These are phyloP conservation scores for Drosera capensis DNA, from an alignment of 148 eudicot species.

Conservation along the genomic window DNA sequence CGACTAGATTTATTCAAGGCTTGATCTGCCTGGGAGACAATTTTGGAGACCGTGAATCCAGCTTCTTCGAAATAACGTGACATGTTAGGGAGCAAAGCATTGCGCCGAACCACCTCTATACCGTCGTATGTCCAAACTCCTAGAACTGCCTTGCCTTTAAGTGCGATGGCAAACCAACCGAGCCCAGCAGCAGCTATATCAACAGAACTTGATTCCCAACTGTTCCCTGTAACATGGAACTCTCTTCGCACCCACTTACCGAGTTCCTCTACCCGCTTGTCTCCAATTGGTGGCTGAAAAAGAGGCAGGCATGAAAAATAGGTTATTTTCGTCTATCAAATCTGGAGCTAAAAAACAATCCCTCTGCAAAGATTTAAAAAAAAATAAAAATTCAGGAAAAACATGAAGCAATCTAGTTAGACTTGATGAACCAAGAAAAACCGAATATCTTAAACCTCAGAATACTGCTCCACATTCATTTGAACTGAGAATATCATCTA, in stretches of 20 bases:
- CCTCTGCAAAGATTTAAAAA: neutral
- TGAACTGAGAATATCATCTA: too few species aligned
- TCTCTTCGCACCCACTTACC: constrained; percentile 67
- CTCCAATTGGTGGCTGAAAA: constrained; percentile 77
- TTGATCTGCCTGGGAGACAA: constrained; percentile 64
- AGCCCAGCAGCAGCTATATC: constrained; percentile 80
- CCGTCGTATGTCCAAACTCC: constrained; percentile 92
- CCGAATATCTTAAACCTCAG: too few species aligned
- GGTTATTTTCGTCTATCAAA: neutral
- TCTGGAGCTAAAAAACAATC: neutral
- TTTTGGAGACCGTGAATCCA: constrained; percentile 72
- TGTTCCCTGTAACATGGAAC: constrained; percentile 38
- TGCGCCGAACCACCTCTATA: constrained; percentile 46
- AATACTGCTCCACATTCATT: too few species aligned
- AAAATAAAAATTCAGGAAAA: too few species aligned
- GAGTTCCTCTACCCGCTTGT: constrained; percentile 46
- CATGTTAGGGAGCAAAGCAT: constrained; percentile 56
- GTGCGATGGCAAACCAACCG: constrained; percentile 94
- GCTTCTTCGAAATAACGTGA: constrained; percentile 54
- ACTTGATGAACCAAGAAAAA: too few species aligned
- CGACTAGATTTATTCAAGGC: constrained; percentile 21
- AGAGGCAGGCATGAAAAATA: neutral
- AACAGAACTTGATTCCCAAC: constrained; percentile 62
- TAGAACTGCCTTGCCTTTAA: constrained; percentile 58
- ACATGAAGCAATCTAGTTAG: too few species aligned